Conservation (phyloP, 495 filamentous ascomycete genomes). For the Penicillium silybi region DNA sequence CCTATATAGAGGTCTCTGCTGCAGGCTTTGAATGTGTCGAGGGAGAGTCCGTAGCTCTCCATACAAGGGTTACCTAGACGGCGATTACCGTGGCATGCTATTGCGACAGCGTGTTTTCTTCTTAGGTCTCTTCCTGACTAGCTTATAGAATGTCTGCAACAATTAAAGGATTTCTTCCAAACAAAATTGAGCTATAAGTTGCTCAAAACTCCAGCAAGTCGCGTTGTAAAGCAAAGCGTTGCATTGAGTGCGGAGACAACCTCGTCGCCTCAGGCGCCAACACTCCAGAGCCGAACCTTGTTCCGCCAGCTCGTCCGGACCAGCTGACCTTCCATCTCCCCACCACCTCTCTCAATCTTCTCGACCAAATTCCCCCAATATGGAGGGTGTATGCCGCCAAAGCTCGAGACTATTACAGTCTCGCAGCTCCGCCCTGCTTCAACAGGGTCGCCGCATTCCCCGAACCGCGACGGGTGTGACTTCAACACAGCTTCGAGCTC, state of each 20-base stretch:
- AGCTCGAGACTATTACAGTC: slow-evolving; percentile 35
- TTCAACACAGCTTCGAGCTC: slow-evolving; percentile 27
- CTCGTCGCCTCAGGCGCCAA: slow-evolving; percentile 26
- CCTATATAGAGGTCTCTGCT: too few relatives aligned
- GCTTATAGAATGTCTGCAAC: too few relatives aligned
- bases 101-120: too few relatives aligned
- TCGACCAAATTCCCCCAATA: slow-evolving; percentile 15
- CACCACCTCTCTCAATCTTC: background rate
- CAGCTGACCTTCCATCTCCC: slow-evolving; percentile 15
- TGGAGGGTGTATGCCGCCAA: slow-evolving; percentile 41
- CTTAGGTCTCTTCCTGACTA: too few relatives aligned
- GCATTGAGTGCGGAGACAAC: background rate
- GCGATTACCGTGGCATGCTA: too few relatives aligned
- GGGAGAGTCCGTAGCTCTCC: too few relatives aligned
- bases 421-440: slow-evolving; percentile 20
- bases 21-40: too few relatives aligned
- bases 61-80: too few relatives aligned
- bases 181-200: background rate
- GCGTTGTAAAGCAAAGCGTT: background rate
- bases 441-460: slow-evolving; percentile 18
- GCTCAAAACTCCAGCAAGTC: background rate
- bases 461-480: slow-evolving; percentile 19
- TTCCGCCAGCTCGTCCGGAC: slow-evolving; percentile 12
- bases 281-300: slow-evolving; percentile 11
- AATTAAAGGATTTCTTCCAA: background rate